Evolutionary conservation across 2,329 filamentous ascomycete genomes (phyloP).

Genomic region (Fusarium penzigii): DNA sequence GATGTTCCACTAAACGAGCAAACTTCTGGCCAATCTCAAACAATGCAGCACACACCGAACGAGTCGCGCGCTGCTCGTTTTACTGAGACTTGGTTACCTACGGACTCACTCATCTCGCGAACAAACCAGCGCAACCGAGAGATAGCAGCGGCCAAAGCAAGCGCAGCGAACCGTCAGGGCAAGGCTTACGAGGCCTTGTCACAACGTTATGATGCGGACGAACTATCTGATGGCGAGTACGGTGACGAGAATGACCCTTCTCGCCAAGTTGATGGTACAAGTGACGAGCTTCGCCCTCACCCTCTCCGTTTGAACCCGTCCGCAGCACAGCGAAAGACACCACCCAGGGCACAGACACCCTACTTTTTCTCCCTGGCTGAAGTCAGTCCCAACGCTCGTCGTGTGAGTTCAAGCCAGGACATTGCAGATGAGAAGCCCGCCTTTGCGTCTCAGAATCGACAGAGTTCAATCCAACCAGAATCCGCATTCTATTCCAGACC

Average conservation of each 20-base stretch:
- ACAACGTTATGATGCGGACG: constrained; percentile 45
- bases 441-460: constrained; percentile 26
- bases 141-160: constrained; percentile 38
- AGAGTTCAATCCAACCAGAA: constrained; percentile 52
- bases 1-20: constrained; percentile 50
- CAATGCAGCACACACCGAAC: constrained; percentile 23
- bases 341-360: constrained; percentile 20
- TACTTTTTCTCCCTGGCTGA: constrained; percentile 43
- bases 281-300: constrained; percentile 45
- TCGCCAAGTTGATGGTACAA: constrained; percentile 29
- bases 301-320: constrained; percentile 55
- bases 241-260: constrained; percentile 39
- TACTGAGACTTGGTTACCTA: constrained; percentile 56
- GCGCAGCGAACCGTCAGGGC: constrained; percentile 33
- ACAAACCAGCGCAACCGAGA: constrained; percentile 54
- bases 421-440: constrained; percentile 43
- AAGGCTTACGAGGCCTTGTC: constrained; percentile 49
- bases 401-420: constrained; percentile 45
- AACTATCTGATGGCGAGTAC: constrained; percentile 43
- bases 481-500: constrained; percentile 53
- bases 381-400: constrained; percentile 46
- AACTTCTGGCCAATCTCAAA: constrained; percentile 26
- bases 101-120: constrained; percentile 54
- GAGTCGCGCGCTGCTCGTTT: constrained; percentile 47
- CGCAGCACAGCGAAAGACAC: constrained; percentile 13